Evolutionary conservation across 1,284 basidiomycete genomes (phyloP), one percentile per base, ranked within the genome.

Genomic region (Puccinia horiana): DNA sequence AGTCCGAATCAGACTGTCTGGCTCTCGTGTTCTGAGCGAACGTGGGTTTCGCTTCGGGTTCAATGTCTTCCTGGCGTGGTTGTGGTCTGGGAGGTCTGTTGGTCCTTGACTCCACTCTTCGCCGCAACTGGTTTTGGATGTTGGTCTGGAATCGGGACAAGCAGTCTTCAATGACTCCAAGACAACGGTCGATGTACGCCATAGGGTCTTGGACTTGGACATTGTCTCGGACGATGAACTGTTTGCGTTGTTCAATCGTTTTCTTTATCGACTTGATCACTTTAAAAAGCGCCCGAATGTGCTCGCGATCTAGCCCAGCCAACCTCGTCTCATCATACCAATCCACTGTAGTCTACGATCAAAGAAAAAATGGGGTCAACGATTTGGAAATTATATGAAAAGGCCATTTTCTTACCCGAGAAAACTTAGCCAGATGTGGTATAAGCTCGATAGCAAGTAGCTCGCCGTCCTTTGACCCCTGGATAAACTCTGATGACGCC

Each of bases 361-460:
- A 47, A 9, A 47, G 18, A 1, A 47, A 47, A 47, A 47, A 18
- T 9, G 44, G 44, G 18, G 44, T 11, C 18, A 18, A 14, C 18
- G 44, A 47, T 47, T 1, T 1, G 44, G 44, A n/a, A n/a, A n/a
- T n/a, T n/a, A n/a, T n/a, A n/a, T 56, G 14, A 37, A 40, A 67
- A 35, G 32, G 11, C 42, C n/a, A 40, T n/a, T 8, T 67, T 42
- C 32, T 72, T 26, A 72, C 69, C 44, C 49, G 8, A 42, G 44
- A 72, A 23, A 72, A 72, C 16, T 26, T 14, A 16, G 42, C 69
- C 5, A 72, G 69, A 35, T 47, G 69, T 29, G 69, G 26, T 9
- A 72, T 72, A 44, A 72, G 49, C 69, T 72, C 69, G 26, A 72
- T 72, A 9, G 32, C 69, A 14, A 72, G 42, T 42, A 72, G 29